Evolutionary conservation across 345 rosid genomes (phyloP), one percentile per base, ranked within the genome.

Genomic region (Ceriops zippeliana): DNA sequence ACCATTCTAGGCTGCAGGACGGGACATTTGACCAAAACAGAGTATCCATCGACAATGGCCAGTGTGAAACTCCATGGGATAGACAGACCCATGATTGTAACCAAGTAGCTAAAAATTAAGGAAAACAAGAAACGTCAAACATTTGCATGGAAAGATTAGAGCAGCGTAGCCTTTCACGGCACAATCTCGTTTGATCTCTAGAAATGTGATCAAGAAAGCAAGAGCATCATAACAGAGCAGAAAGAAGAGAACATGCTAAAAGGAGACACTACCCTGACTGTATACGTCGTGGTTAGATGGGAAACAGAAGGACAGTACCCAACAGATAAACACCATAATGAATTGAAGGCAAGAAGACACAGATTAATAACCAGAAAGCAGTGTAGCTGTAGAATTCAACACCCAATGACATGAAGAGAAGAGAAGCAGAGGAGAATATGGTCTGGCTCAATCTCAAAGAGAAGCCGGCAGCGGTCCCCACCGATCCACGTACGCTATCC

Each of bases 51-150:
- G 37, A 90, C 86, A 77, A 93, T 72, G 53, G 89, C 96, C 75
- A 93, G 69, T 42, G 93, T 84, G 71, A 85, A 69, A 74, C 93
- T 89, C 97, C 98, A 93, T 30, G 98, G 98, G 70, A 93, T 87
- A 6, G 86, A 82, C 79, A 90, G 80, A 54, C 96, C 93, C 97
- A 93, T 93, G 79, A 87, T 80, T 27, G 88, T 86, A 37, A 86
- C 98, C 84, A 90, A 76, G 82, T 76, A 93, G 85, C 98, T 93
- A 87, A 65, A 65, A 60, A 66, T 31, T 31, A 52, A 6, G 24
- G n/a, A 61, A 58, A 11, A 20, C n/a, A 11, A 4, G 27, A 32
- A 63, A 22, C 26, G 53, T 28, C 11, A 16, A 20, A 65, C 34
- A 34, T 51, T 11, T 0, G 3, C 3, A 20, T 22, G 1, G 37